A percentile compares a stretch with the other conserved stretches of the same genome.
phyloP scores from a whole-genome alignment of 257 asterid species.

The Solanum pimpinellifolium region DNA sequence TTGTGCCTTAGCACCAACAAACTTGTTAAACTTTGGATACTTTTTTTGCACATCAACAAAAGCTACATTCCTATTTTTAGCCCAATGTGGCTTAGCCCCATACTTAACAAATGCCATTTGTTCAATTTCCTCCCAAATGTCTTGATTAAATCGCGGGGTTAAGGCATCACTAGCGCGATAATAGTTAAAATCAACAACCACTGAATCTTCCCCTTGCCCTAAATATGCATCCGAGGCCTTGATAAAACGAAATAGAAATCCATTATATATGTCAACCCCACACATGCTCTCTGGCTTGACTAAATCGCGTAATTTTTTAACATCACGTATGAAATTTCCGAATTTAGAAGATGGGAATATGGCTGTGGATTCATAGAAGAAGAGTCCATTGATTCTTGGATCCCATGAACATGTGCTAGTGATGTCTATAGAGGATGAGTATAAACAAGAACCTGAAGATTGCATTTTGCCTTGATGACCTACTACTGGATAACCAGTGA shows the following conservation, averaged over 20 bases:
- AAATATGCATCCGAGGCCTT: constrained; percentile 43
- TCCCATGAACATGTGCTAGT: constrained; percentile 60
- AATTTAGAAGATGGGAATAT: constrained; percentile 32
- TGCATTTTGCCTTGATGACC: constrained; percentile 67
- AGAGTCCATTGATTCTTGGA: constrained; percentile 53
- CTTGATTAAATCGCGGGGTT: constrained; percentile 50
- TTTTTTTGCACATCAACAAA: constrained; percentile 36
- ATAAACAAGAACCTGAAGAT: constrained; percentile 78
- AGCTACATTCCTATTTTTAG: constrained; percentile 54
- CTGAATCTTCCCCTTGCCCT: constrained; percentile 53
- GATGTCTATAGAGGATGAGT: constrained; percentile 29
- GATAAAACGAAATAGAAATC: constrained; percentile 56
- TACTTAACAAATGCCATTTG: constrained; percentile 72
- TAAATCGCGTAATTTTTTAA: constrained; percentile 37
- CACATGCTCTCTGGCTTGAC: constrained; percentile 42
- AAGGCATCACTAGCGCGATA: constrained; percentile 38
- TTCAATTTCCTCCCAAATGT: constrained; percentile 79
- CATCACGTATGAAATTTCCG: constrained; percentile 32
- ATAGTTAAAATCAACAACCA: constrained; percentile 59
- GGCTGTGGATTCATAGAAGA: constrained; percentile 66
- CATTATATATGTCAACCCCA: constrained; percentile 75
- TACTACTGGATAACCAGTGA: constrained; percentile 70
- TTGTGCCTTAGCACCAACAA: constrained; percentile 28
- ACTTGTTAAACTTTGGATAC: constrained; percentile 31
- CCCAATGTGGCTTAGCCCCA: constrained; percentile 79